Evolutionary conservation across 495 filamentous ascomycete genomes (phyloP), one percentile per base, ranked within the genome.

Genomic region (Pyronema omphalodes): DNA sequence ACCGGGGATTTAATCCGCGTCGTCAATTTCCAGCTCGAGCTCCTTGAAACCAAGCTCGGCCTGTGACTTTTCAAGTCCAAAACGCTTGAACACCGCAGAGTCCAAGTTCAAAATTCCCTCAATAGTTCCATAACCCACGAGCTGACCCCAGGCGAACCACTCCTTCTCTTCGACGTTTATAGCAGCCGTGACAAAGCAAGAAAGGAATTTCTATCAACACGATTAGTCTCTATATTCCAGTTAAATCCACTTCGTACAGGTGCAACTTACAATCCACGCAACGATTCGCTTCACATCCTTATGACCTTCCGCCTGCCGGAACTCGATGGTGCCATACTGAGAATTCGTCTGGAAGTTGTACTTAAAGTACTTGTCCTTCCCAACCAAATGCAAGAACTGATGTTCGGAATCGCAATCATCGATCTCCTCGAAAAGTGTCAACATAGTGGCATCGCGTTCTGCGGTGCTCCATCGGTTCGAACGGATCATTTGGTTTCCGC

Each of bases 341-440:
- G 55, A 41, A 3, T 63, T 35, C 3, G 55, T 54, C 9, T 52
- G 52, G 39, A 63, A 58, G 37, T 63, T 63, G 36, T 63, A 63
- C 33, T 63, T 63, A 14, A 63, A 61, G 17, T 59, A 62, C 33
- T 62, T 63, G 23, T 55, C 49, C 7, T 59, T 52, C 9, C 60
- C 56, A 6, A 63, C 54, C 14, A 63, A 46, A 12, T 53, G 12
- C 6, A 63, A 33, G n/a, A 63, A 50, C 14, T 62, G 56, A 6
- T 39, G 17, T 7, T 43, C 37, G 1, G 51, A 59, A 9, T 9
- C 11, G 17, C 45, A 33, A 19, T 34, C 44, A 15, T 63, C 55
- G 9, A 63, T 44, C 39, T 49, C 37, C 18, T 33, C 47, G 7
- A 62, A 37, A 44, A 29, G 23, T 29, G 5, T 29, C 23, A 29